These are phyloP conservation scores for Rhexocercosporidium sp. DNA, from an alignment of 2,329 filamentous ascomycete genomes.

Conservation along the genomic window DNA sequence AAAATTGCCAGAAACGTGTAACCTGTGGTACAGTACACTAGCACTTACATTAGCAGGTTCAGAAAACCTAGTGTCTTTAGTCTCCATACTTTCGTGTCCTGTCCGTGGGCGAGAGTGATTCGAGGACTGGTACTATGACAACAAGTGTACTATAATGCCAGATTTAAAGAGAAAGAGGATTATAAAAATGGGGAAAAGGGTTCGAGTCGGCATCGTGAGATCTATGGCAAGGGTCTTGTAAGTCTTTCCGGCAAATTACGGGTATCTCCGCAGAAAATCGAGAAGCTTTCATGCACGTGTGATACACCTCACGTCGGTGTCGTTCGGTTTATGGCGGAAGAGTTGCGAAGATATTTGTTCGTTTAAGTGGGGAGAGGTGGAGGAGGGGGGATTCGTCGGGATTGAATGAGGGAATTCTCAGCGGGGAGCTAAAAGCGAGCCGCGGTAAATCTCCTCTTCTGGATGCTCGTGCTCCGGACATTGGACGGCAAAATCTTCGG, in stretches of 20 bases:
- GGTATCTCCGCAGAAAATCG: neutral
- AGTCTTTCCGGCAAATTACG: neutral
- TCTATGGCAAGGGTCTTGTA: neutral
- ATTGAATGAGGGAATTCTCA: neutral
- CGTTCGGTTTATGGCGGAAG: neutral
- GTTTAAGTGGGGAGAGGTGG: neutral
- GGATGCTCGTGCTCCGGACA: neutral
- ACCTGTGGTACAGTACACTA: conserved; percentile 3
- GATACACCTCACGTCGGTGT: neutral
- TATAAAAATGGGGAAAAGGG: neutral
- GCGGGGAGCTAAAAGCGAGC: neutral
- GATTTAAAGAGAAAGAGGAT: neutral
- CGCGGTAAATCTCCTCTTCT: conserved; percentile 2
- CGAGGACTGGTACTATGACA: neutral
- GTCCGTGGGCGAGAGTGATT: neutral
- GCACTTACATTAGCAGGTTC: neutral
- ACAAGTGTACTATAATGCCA: neutral
- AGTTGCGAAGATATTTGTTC: neutral
- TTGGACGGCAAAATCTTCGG: neutral
- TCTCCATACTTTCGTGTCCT: neutral
- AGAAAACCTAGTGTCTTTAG: neutral
- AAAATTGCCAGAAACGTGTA: neutral
- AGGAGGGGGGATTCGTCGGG: neutral
- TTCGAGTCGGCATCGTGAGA: neutral
- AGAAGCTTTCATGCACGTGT: neutral